These are phyloP conservation scores for Tylopilus intermedius DNA, from an alignment of 768 basidiomycete species.

Conservation along the genomic window DNA sequence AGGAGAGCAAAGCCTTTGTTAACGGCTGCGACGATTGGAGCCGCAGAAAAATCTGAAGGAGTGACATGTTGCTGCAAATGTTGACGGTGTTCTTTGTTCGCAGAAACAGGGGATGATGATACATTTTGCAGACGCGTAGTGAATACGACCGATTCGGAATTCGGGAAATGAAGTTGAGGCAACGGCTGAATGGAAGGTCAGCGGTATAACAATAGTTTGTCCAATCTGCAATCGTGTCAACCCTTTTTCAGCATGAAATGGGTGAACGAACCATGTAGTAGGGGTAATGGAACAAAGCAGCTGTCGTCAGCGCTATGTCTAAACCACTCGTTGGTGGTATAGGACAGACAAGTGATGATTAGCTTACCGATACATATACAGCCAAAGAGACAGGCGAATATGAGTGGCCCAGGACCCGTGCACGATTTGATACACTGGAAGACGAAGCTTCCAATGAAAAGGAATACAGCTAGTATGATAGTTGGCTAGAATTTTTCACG, in stretches of 20 bases:
- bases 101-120: constrained; percentile 42
- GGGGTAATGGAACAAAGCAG: constrained; percentile 60
- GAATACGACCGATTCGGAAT: constrained; percentile 57
- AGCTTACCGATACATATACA: constrained; percentile 55
- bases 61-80: constrained; percentile 42
- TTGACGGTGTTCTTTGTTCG: constrained; percentile 42
- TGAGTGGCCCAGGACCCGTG: constrained; percentile 59
- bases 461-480: constrained; percentile 54
- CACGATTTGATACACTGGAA: constrained; percentile 58
- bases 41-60: constrained; percentile 29
- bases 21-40: constrained; percentile 31
- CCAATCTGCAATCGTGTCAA: constrained; percentile 39
- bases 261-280: constrained; percentile 43
- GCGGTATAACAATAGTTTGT: constrained; percentile 47
- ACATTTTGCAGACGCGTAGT: constrained; percentile 45
- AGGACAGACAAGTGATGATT: not conserved
- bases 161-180: constrained; percentile 56
- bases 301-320: constrained; percentile 59
- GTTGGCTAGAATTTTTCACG: constrained; percentile 39
- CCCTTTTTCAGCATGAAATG: not conserved
- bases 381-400: constrained; percentile 50
- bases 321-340: constrained; percentile 24
- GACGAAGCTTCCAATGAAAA: constrained; percentile 55
- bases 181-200: constrained; percentile 55
- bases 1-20: constrained; percentile 48